Base-by-base conservation (phyloP, 2,329 filamentous ascomycete genomes). In the Curvularia sp. region DNA sequence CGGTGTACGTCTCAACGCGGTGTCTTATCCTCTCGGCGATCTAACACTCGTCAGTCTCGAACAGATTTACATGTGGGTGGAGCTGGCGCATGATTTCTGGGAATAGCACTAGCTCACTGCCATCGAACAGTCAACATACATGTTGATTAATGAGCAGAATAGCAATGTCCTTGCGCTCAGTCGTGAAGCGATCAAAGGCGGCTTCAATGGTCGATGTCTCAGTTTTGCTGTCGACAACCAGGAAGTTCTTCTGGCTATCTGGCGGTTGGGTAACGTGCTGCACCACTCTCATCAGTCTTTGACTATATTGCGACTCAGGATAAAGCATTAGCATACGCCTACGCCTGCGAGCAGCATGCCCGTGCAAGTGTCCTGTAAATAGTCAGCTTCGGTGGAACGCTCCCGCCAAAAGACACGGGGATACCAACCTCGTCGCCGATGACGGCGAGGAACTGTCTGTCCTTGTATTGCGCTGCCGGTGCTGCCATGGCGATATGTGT, bases 61-160 rank as follows among this genome's bases (percentile, higher is more conserved):
- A 39, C 24, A 22, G 13, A 6, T 28, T 30, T 6, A 6, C 31
- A 43, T 24, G 0, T 26, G 12, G 22, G 0, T 26, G 18, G 22
- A 5, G 10, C n/a, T 31, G 13, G 24, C 52, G 33, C 48, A 50
- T 20, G 13, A 39, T 13, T 4, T 20, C 10, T 4, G 22, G 8
- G 2, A n/a, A 28, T 4, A 10, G 30, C 12, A 2, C 35, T 28
- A 10, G 13, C 20, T 18, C 13, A 9, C n/a, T 24, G 31, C 22
- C 8, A 35, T 6, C 13, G 6, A 22, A 24, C 15, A 20, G 4
- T 30, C 48, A 8, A 57, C 85, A 59, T 80, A 97, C 94, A 81
- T 99, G 95, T 80, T 99, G 95, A 79, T 99, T 99, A 79, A 99
- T 98, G 66, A 99, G 82, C 61, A 99, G 79, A 71, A 99, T 96